Conservation (phyloP, 2,329 filamentous ascomycete genomes). For the Pseudogymnoascus destructans region DNA sequence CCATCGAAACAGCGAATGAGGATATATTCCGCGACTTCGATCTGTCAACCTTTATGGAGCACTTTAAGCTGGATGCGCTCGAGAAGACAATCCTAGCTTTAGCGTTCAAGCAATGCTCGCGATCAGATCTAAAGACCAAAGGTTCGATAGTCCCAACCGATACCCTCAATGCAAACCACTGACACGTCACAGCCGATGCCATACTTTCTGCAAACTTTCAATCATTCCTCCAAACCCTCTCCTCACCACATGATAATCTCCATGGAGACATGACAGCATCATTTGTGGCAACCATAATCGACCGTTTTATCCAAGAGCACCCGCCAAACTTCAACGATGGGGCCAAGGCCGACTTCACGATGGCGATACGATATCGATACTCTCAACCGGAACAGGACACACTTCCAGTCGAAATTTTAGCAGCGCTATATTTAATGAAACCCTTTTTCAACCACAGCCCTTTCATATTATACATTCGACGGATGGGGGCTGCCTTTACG, state of each 20-base stretch:
- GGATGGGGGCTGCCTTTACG: constrained; percentile 61
- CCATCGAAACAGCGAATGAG: constrained; percentile 78
- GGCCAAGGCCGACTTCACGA: constrained; percentile 53
- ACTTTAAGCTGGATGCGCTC: constrained; percentile 84
- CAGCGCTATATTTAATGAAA: constrained; percentile 55
- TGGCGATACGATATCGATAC: constrained; percentile 50
- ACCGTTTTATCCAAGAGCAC: constrained; percentile 76
- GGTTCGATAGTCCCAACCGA: constrained; percentile 39
- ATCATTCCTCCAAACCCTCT: constrained; percentile 65
- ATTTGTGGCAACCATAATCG: constrained; percentile 68
- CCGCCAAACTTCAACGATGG: constrained; percentile 74
- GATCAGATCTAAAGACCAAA: constrained; percentile 75
- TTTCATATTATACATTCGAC: constrained; percentile 57
- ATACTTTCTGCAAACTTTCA: constrained; percentile 71
- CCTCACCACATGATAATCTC: constrained; percentile 47
- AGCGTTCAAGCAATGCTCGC: constrained; percentile 73
- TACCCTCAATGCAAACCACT: constrained; percentile 10
- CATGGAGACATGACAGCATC: constrained; percentile 53
- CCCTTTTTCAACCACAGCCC: constrained; percentile 47
- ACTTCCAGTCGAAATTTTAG: constrained; percentile 58
- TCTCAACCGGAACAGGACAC: constrained; percentile 53
- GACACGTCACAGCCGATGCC: constrained; percentile 55
- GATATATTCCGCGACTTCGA: constrained; percentile 95
- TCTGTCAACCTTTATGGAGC: constrained; percentile 85
- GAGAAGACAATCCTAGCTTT: constrained; percentile 79